Percentiles rank a stretch among this genome's conserved stretches.
phyloP scores from a whole-genome alignment of 106 monocot species.

The Alisma plantagoaquatica region DNA sequence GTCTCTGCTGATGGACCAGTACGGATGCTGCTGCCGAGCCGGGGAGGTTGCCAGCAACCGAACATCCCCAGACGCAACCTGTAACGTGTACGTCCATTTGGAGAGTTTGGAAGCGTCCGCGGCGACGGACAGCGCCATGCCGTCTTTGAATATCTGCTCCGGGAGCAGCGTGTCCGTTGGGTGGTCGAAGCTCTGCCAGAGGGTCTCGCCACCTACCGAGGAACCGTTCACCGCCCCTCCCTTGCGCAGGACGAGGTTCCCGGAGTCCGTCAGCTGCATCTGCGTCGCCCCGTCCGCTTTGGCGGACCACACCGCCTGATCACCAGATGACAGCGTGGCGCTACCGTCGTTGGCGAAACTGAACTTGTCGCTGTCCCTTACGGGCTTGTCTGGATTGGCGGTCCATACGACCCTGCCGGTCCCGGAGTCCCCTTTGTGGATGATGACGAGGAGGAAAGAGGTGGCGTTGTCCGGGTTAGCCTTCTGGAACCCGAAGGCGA shows the following conservation, averaged over 20 bases:
- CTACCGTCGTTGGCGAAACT: conserved; percentile 42
- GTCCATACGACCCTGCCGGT: conserved; percentile 63
- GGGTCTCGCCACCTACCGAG: background rate
- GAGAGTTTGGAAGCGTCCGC: conserved; percentile 14
- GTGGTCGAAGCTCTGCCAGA: conserved; percentile 74
- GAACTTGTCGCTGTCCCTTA: conserved; percentile 38
- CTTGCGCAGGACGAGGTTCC: conserved; percentile 60
- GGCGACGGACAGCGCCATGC: conserved; percentile 45
- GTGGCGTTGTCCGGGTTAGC: conserved; percentile 10
- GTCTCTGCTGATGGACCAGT: conserved; percentile 57
- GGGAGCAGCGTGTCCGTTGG: conserved; percentile 68
- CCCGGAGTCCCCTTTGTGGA: conserved; percentile 12
- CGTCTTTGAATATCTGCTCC: conserved; percentile 39
- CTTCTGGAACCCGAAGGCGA: conserved; percentile 58
- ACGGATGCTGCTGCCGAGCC: conserved; percentile 38
- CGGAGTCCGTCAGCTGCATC: conserved; percentile 38
- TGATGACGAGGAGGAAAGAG: conserved; percentile 20
- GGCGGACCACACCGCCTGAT: conserved; percentile 39
- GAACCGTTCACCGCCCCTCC: conserved; percentile 20
- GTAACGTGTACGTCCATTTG: conserved; percentile 29
- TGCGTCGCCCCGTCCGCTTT: conserved; percentile 29
- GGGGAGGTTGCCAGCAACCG: conserved; percentile 45
- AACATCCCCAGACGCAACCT: conserved; percentile 19
- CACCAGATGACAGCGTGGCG: conserved; percentile 27
- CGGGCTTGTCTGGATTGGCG: conserved; percentile 39